Evolutionary conservation across 2,329 filamentous ascomycete species (phyloP), one percentile per base, ranked within the genome.

Genomic region (Berkeleyomyces rouxiae): DNA sequence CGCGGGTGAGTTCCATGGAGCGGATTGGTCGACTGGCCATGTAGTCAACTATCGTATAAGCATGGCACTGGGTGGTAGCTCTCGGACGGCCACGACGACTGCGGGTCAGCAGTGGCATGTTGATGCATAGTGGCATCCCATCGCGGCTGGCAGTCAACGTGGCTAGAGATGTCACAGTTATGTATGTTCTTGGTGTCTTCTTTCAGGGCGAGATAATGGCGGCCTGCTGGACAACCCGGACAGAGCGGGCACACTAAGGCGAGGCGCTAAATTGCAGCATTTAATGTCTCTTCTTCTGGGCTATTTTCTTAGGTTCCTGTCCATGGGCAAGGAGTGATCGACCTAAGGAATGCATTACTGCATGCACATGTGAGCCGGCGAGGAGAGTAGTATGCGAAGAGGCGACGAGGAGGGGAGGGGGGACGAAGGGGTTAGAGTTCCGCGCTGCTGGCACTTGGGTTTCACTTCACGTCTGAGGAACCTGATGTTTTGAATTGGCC

Each of bases 301-400:
- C 49, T 55, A 55, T 37, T 55, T 55, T 55, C 49, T 55, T 55
- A 55, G 31, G 49, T 55, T 55, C 49, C 49, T 55, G 49, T 10
- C n/a, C 44, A 23, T 23, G 6, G 44, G 13, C 31, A 31, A 37
- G 6, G 36, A 55, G 37, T 53, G 49, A 55, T 55, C 49, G 11
- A 10, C 49, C 49, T 36, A 55, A 55, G 49, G 49, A 55, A 55
- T 55, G 49, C 33, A 55, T 39, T 23, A 33, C 31, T 36, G 31
- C 31, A 46, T 46, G 43, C 7, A 3, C 10, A 43, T 7, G 10
- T 4, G 9, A 10, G 31, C 36, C 13, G 16, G 36, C 1, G 31
- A 55, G 36, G 49, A 11, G 40, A 42, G 49, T 3, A 11, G 49
- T 23, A 53, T 23, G 31, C 11, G 49, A 33, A 33, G 7, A 6